Percentiles rank a stretch among this genome's conserved stretches.
These are phyloP conservation scores for Malbranchea zuffiana DNA, from an alignment of 2,329 filamentous ascomycete species.

Conservation along the genomic window DNA sequence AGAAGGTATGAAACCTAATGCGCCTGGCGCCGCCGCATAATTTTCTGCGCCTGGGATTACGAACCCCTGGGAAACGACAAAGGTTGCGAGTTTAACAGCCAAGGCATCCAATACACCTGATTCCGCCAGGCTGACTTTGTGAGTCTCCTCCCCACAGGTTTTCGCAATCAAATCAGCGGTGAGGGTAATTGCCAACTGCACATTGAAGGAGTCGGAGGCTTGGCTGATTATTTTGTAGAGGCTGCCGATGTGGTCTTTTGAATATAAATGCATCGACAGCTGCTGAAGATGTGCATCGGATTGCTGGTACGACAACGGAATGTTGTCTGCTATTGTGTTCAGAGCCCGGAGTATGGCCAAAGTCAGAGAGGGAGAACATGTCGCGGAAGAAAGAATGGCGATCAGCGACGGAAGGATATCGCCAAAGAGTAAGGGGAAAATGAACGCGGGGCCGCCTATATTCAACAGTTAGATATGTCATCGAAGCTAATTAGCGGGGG, in stretches of 20 bases:
- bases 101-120: slow-evolving; percentile 68
- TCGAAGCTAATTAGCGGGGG: background rate
- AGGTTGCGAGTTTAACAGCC: slow-evolving; percentile 59
- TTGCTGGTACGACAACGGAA: slow-evolving; percentile 43
- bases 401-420: slow-evolving; percentile 60
- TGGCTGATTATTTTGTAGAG: slow-evolving; percentile 57
- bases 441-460: slow-evolving; percentile 67
- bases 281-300: slow-evolving; percentile 39
- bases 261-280: slow-evolving; percentile 57
- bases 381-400: slow-evolving; percentile 54
- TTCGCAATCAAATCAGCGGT: slow-evolving; percentile 43
- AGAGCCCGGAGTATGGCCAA: slow-evolving; percentile 65
- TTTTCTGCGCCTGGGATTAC: slow-evolving; percentile 56
- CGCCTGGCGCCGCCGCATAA: slow-evolving; percentile 43
- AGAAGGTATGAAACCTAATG: slow-evolving; percentile 49
- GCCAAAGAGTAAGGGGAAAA: slow-evolving; percentile 60
- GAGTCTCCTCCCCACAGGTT: slow-evolving; percentile 56
- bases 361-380: slow-evolving; percentile 55
- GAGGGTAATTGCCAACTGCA: slow-evolving; percentile 40
- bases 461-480: background rate
- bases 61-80: slow-evolving; percentile 56
- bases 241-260: slow-evolving; percentile 48
- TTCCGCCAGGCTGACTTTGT: slow-evolving; percentile 61
- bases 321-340: slow-evolving; percentile 57
- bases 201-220: slow-evolving; percentile 40